Percentiles rank a stretch among this genome's conserved stretches.
Evolutionary conservation across 352 stramenopile species (phyloP).

Genomic region (Blastocystis sp.): DNA sequence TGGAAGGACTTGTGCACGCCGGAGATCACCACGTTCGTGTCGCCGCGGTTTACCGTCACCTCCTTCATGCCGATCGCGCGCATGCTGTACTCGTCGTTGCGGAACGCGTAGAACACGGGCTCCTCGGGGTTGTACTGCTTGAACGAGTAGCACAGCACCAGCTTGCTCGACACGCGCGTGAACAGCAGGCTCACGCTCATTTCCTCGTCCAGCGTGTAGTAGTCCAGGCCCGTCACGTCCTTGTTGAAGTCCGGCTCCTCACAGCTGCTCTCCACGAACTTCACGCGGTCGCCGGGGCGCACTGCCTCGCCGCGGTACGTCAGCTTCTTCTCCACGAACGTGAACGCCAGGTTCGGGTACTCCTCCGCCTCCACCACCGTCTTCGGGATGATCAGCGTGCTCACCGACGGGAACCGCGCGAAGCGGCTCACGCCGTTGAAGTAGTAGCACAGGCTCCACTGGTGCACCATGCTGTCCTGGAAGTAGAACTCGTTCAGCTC

Average conservation of each 20-base stretch:
- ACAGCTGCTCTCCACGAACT: slow-evolving; percentile 46
- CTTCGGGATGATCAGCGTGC: slow-evolving; percentile 25
- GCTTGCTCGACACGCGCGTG: neutral
- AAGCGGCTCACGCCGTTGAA: neutral
- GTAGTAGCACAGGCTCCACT: slow-evolving; percentile 43
- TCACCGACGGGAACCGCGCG: slow-evolving; percentile 1
- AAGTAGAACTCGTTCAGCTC: slow-evolving; percentile 26
- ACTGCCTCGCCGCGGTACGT: slow-evolving; percentile 6
- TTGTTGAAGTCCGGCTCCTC: slow-evolving; percentile 54
- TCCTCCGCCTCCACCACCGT: slow-evolving; percentile 8
- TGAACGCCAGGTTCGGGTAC: slow-evolving; percentile 23
- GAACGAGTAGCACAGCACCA: slow-evolving; percentile 56
- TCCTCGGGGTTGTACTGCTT: slow-evolving; percentile 28
- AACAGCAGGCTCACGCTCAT: neutral
- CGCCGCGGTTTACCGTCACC: slow-evolving; percentile 58
- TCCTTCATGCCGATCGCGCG: slow-evolving; percentile 30
- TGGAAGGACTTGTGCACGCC: slow-evolving; percentile 56
- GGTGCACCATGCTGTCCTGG: neutral
- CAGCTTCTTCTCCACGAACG: slow-evolving; percentile 45
- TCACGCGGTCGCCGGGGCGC: slow-evolving; percentile 44
- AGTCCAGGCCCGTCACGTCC: neutral
- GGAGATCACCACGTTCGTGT: slow-evolving; percentile 26
- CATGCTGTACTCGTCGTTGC: slow-evolving; percentile 55
- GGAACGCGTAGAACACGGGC: slow-evolving; percentile 35
- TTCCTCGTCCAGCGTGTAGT: slow-evolving; percentile 36